phyloP scores from a whole-genome alignment of 495 filamentous ascomycete species.

The Trichoderma reesei region DNA sequence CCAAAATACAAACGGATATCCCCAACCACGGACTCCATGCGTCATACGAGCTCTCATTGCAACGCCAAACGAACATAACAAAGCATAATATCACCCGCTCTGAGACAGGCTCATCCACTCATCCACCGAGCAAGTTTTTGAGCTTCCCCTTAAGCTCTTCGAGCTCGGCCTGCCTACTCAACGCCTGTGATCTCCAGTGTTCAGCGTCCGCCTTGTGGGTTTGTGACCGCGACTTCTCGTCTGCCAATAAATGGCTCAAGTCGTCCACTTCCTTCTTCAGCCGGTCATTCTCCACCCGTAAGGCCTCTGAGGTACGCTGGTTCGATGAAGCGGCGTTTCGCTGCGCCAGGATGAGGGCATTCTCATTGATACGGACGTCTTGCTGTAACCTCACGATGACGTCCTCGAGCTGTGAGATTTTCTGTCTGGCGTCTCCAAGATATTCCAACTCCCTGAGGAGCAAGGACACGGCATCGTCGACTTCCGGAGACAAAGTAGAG shows the following conservation, averaged over 20 bases:
- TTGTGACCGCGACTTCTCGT: neutral
- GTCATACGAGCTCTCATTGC: neutral
- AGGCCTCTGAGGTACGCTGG: neutral
- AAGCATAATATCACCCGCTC: neutral
- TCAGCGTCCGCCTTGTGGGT: neutral
- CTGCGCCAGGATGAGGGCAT: neutral
- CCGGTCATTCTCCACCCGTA: neutral
- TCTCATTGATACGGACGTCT: neutral
- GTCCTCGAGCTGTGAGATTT: neutral
- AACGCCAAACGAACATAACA: neutral
- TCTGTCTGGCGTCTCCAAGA: neutral
- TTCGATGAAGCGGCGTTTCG: neutral
- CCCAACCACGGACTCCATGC: neutral
- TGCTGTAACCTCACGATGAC: neutral
- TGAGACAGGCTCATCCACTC: neutral
- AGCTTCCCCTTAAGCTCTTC: neutral
- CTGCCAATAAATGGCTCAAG: neutral
- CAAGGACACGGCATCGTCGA: neutral
- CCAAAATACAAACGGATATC: neutral
- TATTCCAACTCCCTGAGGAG: neutral
- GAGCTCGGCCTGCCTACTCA: neutral
- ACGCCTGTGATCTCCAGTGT: neutral
- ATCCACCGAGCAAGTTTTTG: neutral
- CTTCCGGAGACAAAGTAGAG: neutral
- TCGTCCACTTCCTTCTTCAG: neutral